Base-by-base conservation (phyloP, 768 basidiomycete species). In the Cantharellus anzutake region DNA sequence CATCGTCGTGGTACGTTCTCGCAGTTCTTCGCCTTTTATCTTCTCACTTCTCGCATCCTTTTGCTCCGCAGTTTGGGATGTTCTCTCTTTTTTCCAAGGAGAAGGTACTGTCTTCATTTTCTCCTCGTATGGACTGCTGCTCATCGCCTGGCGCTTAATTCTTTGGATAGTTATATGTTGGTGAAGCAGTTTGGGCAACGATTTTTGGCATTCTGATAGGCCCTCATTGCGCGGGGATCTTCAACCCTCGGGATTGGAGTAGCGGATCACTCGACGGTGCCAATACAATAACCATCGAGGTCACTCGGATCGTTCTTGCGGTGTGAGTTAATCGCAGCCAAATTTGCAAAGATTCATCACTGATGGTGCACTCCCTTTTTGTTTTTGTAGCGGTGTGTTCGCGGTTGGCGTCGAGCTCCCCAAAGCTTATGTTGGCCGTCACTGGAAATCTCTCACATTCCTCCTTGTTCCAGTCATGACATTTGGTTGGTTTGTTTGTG, bases 401-500 rank as follows among this genome's bases (percentile, higher is more conserved):
- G 94, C 94, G 4, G 89, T 99, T 59, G 96, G 96, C 14, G 96
- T 98, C 34, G 96, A 99, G 68, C 75, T 98, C 68, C 96, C 96
- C 34, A 91, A 92, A 72, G 87, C 87, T 3, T 99, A 98, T 71
- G 86, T 98, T 79, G 74, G 76, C 29, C 78, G 80, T n/a, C 96
- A 98, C 67, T 96, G 92, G 91, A 83, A 78, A 66, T 90, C 88
- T 64, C 67, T 99, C 2, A 76, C 85, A 57, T 90, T 89, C 70
- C 74, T 99, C 2, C 75, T 98, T 29, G 78, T 78, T 34, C 86
- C 74, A 2, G 66, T 67, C 63, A 72, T 73, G 72, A 59, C 58
- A 29, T 60, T 34, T 39, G 61, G 59, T 14, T 64, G 64, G 63
- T 62, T 63, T 53, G 61, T 63, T 5, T 57, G 57, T 41, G 61